These are phyloP conservation scores for Yamadazyma atmosphaerica DNA, from an alignment of 1,139 yeast genomes.

Conservation along the genomic window DNA sequence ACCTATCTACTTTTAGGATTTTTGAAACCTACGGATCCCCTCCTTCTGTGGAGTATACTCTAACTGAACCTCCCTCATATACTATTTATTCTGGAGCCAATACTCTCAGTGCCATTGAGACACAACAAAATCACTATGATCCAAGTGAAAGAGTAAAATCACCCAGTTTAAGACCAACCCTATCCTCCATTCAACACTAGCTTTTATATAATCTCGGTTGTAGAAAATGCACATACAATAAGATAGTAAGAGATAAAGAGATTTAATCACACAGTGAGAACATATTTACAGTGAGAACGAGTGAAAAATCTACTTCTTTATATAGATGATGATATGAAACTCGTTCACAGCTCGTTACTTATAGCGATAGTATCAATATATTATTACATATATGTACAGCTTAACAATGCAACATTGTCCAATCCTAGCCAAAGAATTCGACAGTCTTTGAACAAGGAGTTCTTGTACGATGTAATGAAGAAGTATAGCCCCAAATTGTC, in stretches of 20 bases:
- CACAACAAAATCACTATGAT: constrained; percentile 8
- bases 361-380: constrained; percentile 15
- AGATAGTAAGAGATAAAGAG: background rate
- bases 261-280: too few species aligned
- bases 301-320: too few species aligned
- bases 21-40: constrained; percentile 4
- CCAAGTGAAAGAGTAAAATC: constrained; percentile 7
- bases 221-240: too few species aligned
- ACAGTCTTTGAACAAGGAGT: background rate
- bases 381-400: constrained; percentile 11
- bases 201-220: too few species aligned
- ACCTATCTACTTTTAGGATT: background rate
- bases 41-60: constrained; percentile 13
- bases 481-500: constrained; percentile 33
- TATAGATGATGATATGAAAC: constrained; percentile 1
- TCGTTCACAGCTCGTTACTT: background rate
- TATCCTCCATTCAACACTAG: too few species aligned
- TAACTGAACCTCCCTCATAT: constrained; percentile 15
- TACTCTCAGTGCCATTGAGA: constrained; percentile 5
- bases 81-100: constrained; percentile 8
- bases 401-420: background rate
- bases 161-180: constrained; percentile 6
- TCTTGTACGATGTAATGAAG: constrained; percentile 2
- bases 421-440: too few species aligned
- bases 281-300: too few species aligned